Conservation (phyloP, 1,284 basidiomycete genomes). For the Trametes sp. region DNA sequence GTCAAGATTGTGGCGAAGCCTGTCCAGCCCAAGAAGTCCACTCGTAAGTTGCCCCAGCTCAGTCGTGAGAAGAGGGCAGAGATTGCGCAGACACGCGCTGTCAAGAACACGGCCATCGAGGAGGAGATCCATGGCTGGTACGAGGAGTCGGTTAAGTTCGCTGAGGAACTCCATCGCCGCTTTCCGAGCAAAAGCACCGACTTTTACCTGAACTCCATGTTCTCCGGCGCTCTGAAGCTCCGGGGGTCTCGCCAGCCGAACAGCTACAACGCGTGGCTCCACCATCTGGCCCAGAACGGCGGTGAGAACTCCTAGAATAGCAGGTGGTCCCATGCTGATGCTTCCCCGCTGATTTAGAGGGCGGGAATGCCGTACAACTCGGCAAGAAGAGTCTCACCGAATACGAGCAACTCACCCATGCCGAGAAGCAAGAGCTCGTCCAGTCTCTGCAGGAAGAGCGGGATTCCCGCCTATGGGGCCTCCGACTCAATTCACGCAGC, state of each 20-base stretch:
- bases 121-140: constrained; percentile 7
- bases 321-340: background rate
- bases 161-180: background rate
- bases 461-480: background rate
- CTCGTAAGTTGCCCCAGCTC: background rate
- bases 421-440: background rate
- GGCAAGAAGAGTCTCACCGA: background rate
- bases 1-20: background rate
- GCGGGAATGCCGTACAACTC: background rate
- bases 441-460: background rate
- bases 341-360: background rate
- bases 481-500: background rate
- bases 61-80: background rate
- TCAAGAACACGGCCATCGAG: background rate
- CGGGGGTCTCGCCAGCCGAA: background rate
- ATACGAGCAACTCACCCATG: background rate
- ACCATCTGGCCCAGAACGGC: constrained; percentile 7
- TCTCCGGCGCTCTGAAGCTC: background rate
- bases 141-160: background rate
- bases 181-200: background rate
- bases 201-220: constrained; percentile 5
- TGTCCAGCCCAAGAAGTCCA: background rate
- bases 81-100: background rate
- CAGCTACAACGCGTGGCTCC: constrained; percentile 6
- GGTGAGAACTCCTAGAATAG: background rate